Conservation (phyloP, 1,139 yeast species). For the Barnettozyma hawaiiensis region DNA sequence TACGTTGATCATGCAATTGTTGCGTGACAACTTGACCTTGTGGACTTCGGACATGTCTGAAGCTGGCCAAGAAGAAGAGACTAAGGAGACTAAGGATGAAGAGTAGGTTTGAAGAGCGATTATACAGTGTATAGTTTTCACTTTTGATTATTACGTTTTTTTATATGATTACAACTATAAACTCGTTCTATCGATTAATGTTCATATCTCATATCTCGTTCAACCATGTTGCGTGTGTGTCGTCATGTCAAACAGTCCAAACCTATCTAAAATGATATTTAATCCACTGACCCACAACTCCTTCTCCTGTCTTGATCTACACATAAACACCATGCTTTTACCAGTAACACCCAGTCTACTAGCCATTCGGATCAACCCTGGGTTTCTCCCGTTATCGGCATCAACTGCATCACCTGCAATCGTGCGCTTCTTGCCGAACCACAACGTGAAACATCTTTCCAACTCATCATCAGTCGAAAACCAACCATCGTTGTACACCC, state of each 20-base stretch:
- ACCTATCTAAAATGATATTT: conserved; percentile 58
- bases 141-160: conserved; percentile 13
- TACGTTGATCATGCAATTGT: conserved; percentile 95
- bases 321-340: conserved; percentile 64
- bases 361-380: conserved; percentile 39
- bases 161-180: no score
- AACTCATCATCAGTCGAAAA: conserved; percentile 70
- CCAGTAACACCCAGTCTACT: conserved; percentile 65
- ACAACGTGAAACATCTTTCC: conserved; percentile 69
- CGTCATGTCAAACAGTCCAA: conserved; percentile 19
- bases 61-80: conserved; percentile 54
- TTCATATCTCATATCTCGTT: not conserved
- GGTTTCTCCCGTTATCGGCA: conserved; percentile 25
- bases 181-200: no score
- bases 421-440: conserved; percentile 68
- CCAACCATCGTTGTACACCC: conserved; percentile 82
- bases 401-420: conserved; percentile 25
- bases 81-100: conserved; percentile 44
- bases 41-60: conserved; percentile 98
- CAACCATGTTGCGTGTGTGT: not conserved
- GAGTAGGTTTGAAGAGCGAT: conserved; percentile 25
- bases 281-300: conserved; percentile 77
- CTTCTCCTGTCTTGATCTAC: conserved; percentile 76
- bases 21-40: conserved; percentile 95
- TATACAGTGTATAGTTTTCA: conserved; percentile 15